Evolutionary conservation across 805 yeast species (phyloP).

Genomic region (Monosporozyma aquatica): DNA sequence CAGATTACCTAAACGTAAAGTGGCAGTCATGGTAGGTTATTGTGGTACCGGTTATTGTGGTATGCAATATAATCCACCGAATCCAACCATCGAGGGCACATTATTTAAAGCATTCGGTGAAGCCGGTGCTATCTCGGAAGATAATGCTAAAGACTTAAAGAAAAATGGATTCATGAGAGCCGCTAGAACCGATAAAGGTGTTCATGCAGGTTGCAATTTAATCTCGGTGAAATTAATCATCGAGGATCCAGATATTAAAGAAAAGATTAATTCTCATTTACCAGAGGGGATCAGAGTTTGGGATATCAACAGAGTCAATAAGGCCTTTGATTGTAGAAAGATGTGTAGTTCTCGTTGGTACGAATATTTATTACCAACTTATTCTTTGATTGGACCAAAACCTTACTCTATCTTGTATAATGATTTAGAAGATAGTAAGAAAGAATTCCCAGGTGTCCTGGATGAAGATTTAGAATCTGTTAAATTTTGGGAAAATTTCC

Average conservation of each 20-base stretch:
- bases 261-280: conserved; percentile 60
- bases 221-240: conserved; percentile 68
- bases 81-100: conserved; percentile 84
- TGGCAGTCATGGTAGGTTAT: conserved; percentile 84
- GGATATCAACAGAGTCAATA: conserved; percentile 86
- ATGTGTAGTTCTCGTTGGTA: conserved; percentile 94
- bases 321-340: conserved; percentile 87
- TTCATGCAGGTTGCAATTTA: conserved; percentile 94
- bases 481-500: conserved; percentile 59
- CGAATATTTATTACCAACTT: conserved; percentile 89
- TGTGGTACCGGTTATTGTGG: conserved; percentile 97
- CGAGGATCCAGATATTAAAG: conserved; percentile 50
- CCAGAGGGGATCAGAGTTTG: conserved; percentile 88
- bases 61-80: conserved; percentile 87
- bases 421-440: conserved; percentile 45
- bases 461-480: conserved; percentile 60
- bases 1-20: conserved; percentile 78
- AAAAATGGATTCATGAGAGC: conserved; percentile 83
- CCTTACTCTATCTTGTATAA: conserved; percentile 60
- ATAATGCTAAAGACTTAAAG: conserved; percentile 80
- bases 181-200: conserved; percentile 90
- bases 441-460: conserved; percentile 48
- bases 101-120: conserved; percentile 71
- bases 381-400: conserved; percentile 83
- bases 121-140: conserved; percentile 83